phyloP scores from a whole-genome alignment of 805 yeast genomes.

The Maudiozyma saulgeensis region DNA sequence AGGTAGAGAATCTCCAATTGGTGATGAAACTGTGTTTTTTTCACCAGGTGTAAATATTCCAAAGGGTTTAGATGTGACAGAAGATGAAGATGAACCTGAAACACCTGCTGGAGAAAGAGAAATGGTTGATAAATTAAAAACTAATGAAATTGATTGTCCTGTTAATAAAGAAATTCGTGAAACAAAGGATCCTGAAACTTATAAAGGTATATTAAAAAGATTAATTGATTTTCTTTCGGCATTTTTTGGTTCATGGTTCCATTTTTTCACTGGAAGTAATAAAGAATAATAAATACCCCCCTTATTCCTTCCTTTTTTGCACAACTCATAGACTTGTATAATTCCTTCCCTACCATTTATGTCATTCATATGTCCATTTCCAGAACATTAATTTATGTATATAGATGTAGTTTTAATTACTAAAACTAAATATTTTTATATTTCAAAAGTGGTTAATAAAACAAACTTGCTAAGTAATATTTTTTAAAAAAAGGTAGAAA shows the following conservation, averaged over 20 bases:
- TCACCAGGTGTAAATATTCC: neutral
- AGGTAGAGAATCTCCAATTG: neutral
- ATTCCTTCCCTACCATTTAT: neutral
- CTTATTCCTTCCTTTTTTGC: too few species aligned
- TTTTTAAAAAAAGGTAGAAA: neutral
- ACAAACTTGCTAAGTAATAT: too few species aligned
- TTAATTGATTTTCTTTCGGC: constrained; percentile 4
- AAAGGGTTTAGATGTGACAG: neutral
- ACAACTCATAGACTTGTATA: neutral
- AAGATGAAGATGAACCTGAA: neutral
- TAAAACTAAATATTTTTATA: neutral
- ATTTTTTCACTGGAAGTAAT: neutral
- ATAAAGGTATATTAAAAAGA: constrained; percentile 5
- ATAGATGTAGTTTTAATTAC: neutral
- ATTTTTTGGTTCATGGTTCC: constrained; percentile 7
- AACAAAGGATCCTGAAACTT: constrained; percentile 1
- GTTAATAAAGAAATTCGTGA: neutral
- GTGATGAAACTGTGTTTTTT: neutral
- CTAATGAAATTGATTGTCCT: neutral
- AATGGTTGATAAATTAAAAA: neutral
- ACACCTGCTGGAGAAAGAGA: neutral
- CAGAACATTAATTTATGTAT: neutral
- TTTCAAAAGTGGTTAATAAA: neutral
- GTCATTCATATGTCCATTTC: neutral
- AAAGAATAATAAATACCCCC: neutral